Conservation (phyloP, 352 stramenopile genomes). For the Pythium volutum region DNA sequence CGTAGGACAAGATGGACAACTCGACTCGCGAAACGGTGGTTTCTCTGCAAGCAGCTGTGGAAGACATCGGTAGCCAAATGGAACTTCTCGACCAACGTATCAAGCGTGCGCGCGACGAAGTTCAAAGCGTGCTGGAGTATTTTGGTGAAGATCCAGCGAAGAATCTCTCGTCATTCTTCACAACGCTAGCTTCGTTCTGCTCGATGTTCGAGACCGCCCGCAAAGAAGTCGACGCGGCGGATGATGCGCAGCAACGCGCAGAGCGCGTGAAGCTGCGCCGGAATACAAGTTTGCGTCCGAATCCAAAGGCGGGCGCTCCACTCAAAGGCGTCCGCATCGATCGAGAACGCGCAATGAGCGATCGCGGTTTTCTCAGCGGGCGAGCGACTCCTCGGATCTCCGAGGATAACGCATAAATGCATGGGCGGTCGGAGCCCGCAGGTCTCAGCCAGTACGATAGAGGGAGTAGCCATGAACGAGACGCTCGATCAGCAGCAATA, state of each 20-base stretch:
- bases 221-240: slow-evolving; percentile 64
- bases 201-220: slow-evolving; percentile 62
- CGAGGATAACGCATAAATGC: neutral
- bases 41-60: slow-evolving; percentile 34
- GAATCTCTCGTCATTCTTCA: slow-evolving; percentile 74
- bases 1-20: slow-evolving; percentile 8
- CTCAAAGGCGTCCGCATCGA: neutral
- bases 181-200: slow-evolving; percentile 81
- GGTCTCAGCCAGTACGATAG: neutral
- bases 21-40: slow-evolving; percentile 16
- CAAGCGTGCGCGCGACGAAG: slow-evolving; percentile 41
- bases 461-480: neutral
- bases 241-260: slow-evolving; percentile 49
- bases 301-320: neutral
- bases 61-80: slow-evolving; percentile 48
- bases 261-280: slow-evolving; percentile 66
- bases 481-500: neutral
- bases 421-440: neutral
- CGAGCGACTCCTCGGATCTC: neutral
- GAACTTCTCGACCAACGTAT: slow-evolving; percentile 37
- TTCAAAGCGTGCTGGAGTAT: slow-evolving; percentile 79
- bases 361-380: slow-evolving; percentile 7
- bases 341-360: slow-evolving; percentile 18
- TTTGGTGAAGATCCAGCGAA: slow-evolving; percentile 81
- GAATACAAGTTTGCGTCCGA: slow-evolving; percentile 16